Percentiles rank a stretch among this genome's conserved stretches.
These are phyloP conservation scores for Didymella pinodella DNA, from an alignment of 2,329 filamentous ascomycete species.

Conservation along the genomic window DNA sequence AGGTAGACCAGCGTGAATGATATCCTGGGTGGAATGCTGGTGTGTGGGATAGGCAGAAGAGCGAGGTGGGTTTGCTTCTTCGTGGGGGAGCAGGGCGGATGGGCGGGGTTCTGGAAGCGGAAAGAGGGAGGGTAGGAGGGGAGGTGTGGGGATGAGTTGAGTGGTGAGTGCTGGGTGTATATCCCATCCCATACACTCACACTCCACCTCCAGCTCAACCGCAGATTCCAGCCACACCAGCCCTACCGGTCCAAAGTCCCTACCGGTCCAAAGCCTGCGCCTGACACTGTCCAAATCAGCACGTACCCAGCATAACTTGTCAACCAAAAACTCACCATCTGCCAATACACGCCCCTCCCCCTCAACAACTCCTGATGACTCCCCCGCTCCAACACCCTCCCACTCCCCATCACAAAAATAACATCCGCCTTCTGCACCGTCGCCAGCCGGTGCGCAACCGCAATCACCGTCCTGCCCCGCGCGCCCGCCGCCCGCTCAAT, in stretches of 20 bases:
- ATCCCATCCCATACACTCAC: too few relatives aligned
- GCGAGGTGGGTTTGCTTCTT: too few relatives aligned
- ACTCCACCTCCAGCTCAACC: too few relatives aligned
- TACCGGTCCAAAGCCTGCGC: conserved; percentile 50
- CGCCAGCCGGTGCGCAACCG: conserved; percentile 49
- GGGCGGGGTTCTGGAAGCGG: too few relatives aligned
- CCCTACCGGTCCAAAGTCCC: conserved; percentile 42
- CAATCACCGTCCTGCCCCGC: conserved; percentile 40
- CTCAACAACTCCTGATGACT: conserved; percentile 42
- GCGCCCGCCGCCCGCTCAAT: conserved; percentile 46
- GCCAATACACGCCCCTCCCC: conserved; percentile 45
- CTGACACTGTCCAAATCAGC: conserved; percentile 35
- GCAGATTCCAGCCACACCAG: too few relatives aligned
- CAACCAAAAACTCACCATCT: conserved; percentile 32
- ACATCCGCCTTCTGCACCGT: conserved; percentile 51
- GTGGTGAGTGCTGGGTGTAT: too few relatives aligned
- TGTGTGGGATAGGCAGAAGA: too few relatives aligned
- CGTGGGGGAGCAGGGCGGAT: too few relatives aligned
- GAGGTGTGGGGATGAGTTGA: too few relatives aligned
- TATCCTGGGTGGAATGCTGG: too few relatives aligned
- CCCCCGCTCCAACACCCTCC: conserved; percentile 45
- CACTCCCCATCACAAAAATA: conserved; percentile 49
- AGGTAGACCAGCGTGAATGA: too few relatives aligned
- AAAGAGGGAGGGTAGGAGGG: too few relatives aligned
- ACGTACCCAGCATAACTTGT: not conserved